These are phyloP conservation scores for Botryotinia calthae DNA, from an alignment of 2,329 filamentous ascomycete species.

Conservation along the genomic window DNA sequence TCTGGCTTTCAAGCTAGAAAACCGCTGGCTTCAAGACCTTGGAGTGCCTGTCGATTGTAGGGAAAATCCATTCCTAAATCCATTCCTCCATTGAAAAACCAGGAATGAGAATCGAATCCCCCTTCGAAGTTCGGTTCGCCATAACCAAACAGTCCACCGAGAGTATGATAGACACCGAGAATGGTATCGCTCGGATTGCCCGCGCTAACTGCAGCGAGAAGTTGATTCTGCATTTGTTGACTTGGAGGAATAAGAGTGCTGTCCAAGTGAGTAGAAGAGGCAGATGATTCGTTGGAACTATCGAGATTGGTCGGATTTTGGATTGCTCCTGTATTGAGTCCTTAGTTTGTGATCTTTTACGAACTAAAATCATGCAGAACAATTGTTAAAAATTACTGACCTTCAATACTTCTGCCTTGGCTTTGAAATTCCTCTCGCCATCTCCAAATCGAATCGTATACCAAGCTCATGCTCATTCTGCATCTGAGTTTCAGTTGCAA, in stretches of 20 bases:
- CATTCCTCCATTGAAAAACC: constrained; percentile 80
- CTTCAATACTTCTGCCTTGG: constrained; percentile 66
- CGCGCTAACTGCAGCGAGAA: constrained; percentile 28
- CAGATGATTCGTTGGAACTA: constrained; percentile 70
- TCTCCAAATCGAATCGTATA: constrained; percentile 82
- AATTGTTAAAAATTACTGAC: constrained; percentile 48
- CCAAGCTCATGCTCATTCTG: constrained; percentile 79
- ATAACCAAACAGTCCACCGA: constrained; percentile 47
- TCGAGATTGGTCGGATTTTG: constrained; percentile 87
- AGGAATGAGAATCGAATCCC: constrained; percentile 52
- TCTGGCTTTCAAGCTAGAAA: constrained; percentile 26
- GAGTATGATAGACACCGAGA: constrained; percentile 28
- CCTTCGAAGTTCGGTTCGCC: constrained; percentile 72
- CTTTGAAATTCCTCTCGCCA: constrained; percentile 80
- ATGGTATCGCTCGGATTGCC: constrained; percentile 33
- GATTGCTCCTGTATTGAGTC: constrained; percentile 55
- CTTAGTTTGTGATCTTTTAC: constrained; percentile 23
- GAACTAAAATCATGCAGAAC: neutral
- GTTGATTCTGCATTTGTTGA: constrained; percentile 33
- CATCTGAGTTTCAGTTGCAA: constrained; percentile 80
- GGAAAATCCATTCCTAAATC: constrained; percentile 70
- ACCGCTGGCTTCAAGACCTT: constrained; percentile 44
- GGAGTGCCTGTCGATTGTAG: constrained; percentile 60
- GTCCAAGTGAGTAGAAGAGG: constrained; percentile 63
- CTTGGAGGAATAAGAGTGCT: constrained; percentile 52